A percentile compares a stretch with the other conserved stretches of the same genome.
phyloP scores from a whole-genome alignment of 2,329 filamentous ascomycete species.

The Trichoderma breve region DNA sequence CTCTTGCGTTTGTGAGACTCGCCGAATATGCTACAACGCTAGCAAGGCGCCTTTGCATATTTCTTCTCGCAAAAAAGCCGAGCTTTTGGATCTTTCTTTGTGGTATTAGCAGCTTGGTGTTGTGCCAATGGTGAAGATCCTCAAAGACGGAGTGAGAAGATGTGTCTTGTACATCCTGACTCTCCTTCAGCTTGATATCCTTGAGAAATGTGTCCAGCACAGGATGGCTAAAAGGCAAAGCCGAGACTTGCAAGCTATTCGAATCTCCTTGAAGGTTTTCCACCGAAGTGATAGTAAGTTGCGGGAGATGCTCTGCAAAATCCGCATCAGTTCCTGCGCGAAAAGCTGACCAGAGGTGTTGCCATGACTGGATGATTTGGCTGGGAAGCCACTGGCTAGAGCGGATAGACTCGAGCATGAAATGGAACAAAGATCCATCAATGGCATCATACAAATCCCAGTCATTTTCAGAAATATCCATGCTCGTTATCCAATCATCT shows the following conservation, averaged over 20 bases:
- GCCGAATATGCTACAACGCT: slow-evolving; percentile 68
- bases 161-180: slow-evolving; percentile 14
- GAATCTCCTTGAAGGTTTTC: background rate
- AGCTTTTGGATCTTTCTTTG: slow-evolving; percentile 24
- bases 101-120: slow-evolving; percentile 48
- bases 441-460: slow-evolving; percentile 19
- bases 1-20: slow-evolving; percentile 63
- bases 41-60: slow-evolving; percentile 61
- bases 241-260: background rate
- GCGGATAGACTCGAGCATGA: background rate
- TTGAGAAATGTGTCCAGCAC: slow-evolving; percentile 47
- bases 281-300: background rate
- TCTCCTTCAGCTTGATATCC: slow-evolving; percentile 39
- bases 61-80: slow-evolving; percentile 41
- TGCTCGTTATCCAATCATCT: background rate
- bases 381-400: background rate
- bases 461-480: background rate
- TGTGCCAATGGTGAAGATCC: slow-evolving; percentile 62
- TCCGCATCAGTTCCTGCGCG: background rate
- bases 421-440: slow-evolving; percentile 16
- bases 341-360: slow-evolving; percentile 5
- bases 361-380: background rate
- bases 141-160: slow-evolving; percentile 39
- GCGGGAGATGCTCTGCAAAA: background rate
- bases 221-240: slow-evolving; percentile 49